phyloP scores from a whole-genome alignment of 805 yeast species.

The Kuraishia capsulata region DNA sequence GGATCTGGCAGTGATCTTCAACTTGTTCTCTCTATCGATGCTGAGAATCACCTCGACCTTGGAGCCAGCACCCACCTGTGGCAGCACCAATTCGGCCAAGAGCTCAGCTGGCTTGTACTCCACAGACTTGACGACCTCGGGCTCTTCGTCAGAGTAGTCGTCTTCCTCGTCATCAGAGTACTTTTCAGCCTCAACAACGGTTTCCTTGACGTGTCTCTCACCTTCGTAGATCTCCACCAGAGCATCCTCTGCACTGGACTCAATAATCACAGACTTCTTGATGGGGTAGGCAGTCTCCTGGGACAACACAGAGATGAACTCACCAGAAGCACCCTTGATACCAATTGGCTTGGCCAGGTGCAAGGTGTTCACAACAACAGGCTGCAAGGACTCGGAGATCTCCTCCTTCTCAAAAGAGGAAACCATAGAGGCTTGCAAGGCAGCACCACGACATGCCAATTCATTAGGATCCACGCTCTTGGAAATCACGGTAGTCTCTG shows the following conservation, averaged over 20 bases:
- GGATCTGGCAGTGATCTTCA: constrained; percentile 54
- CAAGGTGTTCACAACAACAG: constrained; percentile 80
- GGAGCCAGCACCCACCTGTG: constrained; percentile 55
- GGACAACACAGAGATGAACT: constrained; percentile 62
- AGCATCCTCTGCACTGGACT: constrained; percentile 53
- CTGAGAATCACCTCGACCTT: constrained; percentile 63
- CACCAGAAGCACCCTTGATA: constrained; percentile 61
- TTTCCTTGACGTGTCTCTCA: constrained; percentile 74
- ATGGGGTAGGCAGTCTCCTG: constrained; percentile 88
- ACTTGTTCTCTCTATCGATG: constrained; percentile 55
- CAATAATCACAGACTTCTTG: constrained; percentile 61
- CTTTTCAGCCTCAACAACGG: constrained; percentile 61
- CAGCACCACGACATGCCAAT: constrained; percentile 88
- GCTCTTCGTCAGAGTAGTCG: constrained; percentile 67
- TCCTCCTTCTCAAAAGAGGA: constrained; percentile 81
- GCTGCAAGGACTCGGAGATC: constrained; percentile 69
- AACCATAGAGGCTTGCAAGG: constrained; percentile 85
- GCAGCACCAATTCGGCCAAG: constrained; percentile 71
- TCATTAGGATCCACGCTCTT: constrained; percentile 86
- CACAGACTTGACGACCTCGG: constrained; percentile 74
- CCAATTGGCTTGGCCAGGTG: constrained; percentile 84
- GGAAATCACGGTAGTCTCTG: constrained; percentile 63
- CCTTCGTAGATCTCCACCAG: constrained; percentile 77
- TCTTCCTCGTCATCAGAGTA: constrained; percentile 39
- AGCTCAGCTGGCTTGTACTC: constrained; percentile 63